phyloP scores from a whole-genome alignment of 805 yeast genomes.

The Lipomyces mesembrius region DNA sequence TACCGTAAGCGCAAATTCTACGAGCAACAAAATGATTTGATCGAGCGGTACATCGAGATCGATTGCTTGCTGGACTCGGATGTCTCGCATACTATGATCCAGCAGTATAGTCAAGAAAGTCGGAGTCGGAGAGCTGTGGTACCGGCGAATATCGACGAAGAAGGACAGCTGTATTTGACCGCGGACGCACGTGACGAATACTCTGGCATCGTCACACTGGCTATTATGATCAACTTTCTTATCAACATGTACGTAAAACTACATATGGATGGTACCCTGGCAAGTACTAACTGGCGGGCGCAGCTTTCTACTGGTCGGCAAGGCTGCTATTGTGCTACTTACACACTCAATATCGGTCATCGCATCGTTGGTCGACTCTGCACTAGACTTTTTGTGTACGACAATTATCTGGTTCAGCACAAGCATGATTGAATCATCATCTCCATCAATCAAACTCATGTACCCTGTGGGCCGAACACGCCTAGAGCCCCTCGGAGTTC shows the following conservation, averaged over 20 bases:
- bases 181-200: constrained; percentile 54
- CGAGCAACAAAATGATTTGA: constrained; percentile 61
- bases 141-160: constrained; percentile 66
- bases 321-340: constrained; percentile 60
- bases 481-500: constrained; percentile 79
- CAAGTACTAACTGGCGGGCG: neutral
- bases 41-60: constrained; percentile 61
- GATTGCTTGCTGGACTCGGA: constrained; percentile 74
- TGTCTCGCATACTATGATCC: constrained; percentile 65
- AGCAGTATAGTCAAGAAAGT: constrained; percentile 51
- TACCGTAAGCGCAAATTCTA: constrained; percentile 54
- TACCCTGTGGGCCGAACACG: constrained; percentile 72
- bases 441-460: constrained; percentile 11
- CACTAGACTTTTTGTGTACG: constrained; percentile 74
- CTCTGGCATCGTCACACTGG: constrained; percentile 55
- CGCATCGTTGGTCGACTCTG: constrained; percentile 79
- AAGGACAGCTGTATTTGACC: constrained; percentile 58
- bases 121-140: constrained; percentile 46
- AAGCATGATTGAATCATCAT: constrained; percentile 23
- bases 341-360: constrained; percentile 75
- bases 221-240: constrained; percentile 66
- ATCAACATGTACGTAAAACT: constrained; percentile 53
- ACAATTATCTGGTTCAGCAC: constrained; percentile 68
- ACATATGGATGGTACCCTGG: neutral
- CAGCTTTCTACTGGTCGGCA: constrained; percentile 51